Conservation (phyloP, 176 grass and related monocot species). For the Aegilops sharonensis region DNA sequence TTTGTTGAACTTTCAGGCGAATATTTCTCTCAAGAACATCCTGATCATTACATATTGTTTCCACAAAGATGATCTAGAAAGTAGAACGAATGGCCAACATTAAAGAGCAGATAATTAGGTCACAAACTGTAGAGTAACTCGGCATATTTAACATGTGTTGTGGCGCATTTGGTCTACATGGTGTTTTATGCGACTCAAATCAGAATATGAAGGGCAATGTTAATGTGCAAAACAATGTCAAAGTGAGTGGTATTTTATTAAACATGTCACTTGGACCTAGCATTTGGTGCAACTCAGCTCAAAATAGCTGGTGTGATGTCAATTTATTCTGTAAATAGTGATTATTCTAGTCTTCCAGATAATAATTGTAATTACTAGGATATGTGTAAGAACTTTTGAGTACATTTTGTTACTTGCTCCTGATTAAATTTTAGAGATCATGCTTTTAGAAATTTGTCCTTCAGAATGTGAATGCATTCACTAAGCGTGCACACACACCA, state of each 20-base stretch:
- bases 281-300: not conserved
- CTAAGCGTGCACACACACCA: not conserved
- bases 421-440: conserved; percentile 13
- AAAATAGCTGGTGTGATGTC: not conserved
- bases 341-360: conserved; percentile 8
- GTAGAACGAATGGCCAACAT: conserved; percentile 17
- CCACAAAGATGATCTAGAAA: conserved; percentile 91
- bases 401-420: not conserved
- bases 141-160: conserved; percentile 3
- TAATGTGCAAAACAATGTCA: not conserved
- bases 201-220: not conserved
- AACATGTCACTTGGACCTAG: not conserved
- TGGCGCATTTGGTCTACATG: not conserved
- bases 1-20: conserved; percentile 95
- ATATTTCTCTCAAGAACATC: conserved; percentile 93
- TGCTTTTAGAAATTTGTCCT: not conserved
- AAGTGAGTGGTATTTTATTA: not conserved
- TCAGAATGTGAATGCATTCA: not conserved
- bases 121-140: not conserved
- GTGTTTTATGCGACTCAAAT: not conserved
- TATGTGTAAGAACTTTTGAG: not conserved
- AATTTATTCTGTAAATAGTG: not conserved
- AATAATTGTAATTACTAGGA: not conserved
- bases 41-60: conserved; percentile 96
- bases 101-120: conserved; percentile 10